phyloP scores from a whole-genome alignment of 257 asterid species.

The Solanum lycopersicoides region DNA sequence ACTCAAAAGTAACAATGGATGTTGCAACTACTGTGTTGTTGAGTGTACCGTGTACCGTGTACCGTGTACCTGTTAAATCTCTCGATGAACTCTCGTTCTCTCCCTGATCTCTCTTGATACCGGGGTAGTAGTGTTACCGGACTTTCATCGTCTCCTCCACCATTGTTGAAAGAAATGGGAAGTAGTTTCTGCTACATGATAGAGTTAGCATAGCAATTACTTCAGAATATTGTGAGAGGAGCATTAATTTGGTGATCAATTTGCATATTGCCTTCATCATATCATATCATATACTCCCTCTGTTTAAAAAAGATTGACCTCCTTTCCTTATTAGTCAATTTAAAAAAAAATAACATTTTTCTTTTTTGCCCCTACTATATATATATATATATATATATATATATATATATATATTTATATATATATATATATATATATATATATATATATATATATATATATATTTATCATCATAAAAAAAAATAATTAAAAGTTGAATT shows the following conservation, averaged over 20 bases:
- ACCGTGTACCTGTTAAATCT: neutral
- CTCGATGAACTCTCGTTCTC: neutral
- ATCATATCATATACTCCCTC: too few relatives aligned
- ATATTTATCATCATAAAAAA: too few relatives aligned
- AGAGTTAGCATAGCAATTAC: neutral
- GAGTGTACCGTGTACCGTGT: neutral
- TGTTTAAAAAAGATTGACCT: too few relatives aligned
- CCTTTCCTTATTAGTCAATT: too few relatives aligned
- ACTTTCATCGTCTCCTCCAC: neutral
- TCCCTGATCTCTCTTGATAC: neutral
- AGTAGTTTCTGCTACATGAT: neutral
- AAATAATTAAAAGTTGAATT: too few relatives aligned
- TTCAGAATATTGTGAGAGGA: neutral
- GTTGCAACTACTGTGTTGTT: neutral
- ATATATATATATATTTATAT: too few relatives aligned
- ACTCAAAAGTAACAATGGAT: neutral
- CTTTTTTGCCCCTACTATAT: too few relatives aligned
- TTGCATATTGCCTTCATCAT: neutral
- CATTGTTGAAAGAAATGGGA: neutral
- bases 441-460: too few relatives aligned
- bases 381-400: too few relatives aligned
- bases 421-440: too few relatives aligned
- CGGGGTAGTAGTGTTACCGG: neutral
- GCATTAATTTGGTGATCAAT: neutral
- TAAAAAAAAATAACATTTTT: too few relatives aligned